These are phyloP conservation scores for Litchi chinensis DNA, from an alignment of 345 rosid species.

Conservation along the genomic window DNA sequence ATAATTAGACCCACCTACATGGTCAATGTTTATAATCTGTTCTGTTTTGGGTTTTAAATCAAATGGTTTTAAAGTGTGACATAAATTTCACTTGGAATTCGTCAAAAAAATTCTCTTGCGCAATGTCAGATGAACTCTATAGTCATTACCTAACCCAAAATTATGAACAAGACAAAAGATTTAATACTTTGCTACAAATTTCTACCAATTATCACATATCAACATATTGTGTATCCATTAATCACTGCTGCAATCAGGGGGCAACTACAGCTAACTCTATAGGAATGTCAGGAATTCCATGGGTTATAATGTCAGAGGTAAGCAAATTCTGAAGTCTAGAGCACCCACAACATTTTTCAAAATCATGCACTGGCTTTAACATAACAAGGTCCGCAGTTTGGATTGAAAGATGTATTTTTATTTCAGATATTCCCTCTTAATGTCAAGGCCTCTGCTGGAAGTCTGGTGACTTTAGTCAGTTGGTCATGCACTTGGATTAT, in stretches of 20 bases:
- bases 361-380: not conserved
- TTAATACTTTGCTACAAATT: no score
- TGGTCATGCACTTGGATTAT: conserved; percentile 47
- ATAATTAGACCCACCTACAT: not conserved
- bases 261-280: conserved; percentile 24
- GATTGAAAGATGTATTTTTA: not conserved
- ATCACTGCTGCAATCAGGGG: conserved; percentile 38
- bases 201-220: not conserved
- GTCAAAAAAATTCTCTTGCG: no score
- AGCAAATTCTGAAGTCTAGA: not conserved
- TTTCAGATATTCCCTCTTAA: conserved; percentile 52
- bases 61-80: no score
- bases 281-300: conserved; percentile 61
- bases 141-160: no score
- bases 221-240: not conserved
- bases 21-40: not conserved
- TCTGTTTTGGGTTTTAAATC: no score
- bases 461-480: conserved; percentile 41
- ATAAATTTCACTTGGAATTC: no score
- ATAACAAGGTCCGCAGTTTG: not conserved
- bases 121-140: no score
- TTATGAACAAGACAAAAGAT: not conserved
- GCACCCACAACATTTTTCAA: not conserved
- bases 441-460: conserved; percentile 19
- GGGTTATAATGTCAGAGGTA: conserved; percentile 79